phyloP scores from a whole-genome alignment of 305 asterid species.

The Ilex paraguariensis region DNA sequence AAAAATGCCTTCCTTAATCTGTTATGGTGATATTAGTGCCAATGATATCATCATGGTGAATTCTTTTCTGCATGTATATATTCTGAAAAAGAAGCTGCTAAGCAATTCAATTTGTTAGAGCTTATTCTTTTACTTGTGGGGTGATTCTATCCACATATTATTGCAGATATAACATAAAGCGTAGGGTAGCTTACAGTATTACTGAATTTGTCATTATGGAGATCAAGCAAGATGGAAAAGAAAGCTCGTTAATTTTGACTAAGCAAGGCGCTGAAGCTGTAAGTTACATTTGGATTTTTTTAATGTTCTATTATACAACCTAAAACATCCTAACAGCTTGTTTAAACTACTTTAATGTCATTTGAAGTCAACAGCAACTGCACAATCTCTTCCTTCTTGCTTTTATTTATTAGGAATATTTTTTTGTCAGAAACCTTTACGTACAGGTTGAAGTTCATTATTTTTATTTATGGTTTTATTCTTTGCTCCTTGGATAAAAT shows the following conservation, averaged over 20 bases:
- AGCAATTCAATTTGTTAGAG: too few species aligned
- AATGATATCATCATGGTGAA: too few species aligned
- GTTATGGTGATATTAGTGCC: too few species aligned
- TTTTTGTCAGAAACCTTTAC: not conserved
- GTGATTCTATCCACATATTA: too few species aligned
- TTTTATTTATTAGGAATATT: too few species aligned
- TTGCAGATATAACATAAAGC: too few species aligned
- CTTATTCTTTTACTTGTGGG: too few species aligned
- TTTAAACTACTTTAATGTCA: too few species aligned
- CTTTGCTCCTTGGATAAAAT: not conserved
- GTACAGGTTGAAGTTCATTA: not conserved
- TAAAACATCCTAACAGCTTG: not conserved
- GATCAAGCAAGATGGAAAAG: conserved; percentile 33
- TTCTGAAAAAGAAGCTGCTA: too few species aligned
- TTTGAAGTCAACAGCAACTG: not conserved
- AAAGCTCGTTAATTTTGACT: conserved; percentile 53
- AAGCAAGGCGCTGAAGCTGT: conserved; percentile 98
- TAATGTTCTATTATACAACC: not conserved
- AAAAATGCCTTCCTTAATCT: too few species aligned
- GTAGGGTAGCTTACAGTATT: too few species aligned
- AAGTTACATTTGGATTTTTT: conserved; percentile 27
- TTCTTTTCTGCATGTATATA: too few species aligned
- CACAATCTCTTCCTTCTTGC: not conserved
- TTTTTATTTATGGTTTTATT: not conserved
- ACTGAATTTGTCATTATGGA: conserved; percentile 29